Conservation (phyloP, 2,329 filamentous ascomycete genomes). For the Grosmannia penicillata region DNA sequence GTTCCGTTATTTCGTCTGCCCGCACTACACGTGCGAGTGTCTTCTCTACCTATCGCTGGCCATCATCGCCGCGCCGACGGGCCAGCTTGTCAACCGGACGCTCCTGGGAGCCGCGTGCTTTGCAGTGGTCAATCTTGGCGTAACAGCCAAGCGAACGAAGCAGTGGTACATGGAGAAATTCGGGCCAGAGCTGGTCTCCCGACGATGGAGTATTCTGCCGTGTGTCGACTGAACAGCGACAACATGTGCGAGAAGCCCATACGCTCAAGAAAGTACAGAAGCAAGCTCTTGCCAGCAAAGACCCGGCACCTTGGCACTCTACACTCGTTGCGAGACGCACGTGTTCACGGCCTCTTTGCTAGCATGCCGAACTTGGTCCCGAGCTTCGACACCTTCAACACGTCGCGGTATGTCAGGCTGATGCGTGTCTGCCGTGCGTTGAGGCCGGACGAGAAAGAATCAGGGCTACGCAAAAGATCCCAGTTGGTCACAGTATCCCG, state of each 20-base stretch:
- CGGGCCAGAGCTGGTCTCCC: constrained; percentile 44
- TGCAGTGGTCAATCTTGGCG: constrained; percentile 62
- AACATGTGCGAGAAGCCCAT: no score
- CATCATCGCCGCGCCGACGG: constrained; percentile 55
- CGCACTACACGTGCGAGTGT: constrained; percentile 87
- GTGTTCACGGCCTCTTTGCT: constrained; percentile 17
- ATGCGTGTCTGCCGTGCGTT: constrained; percentile 46
- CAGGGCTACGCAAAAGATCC: constrained; percentile 41
- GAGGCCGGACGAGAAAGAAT: constrained; percentile 31
- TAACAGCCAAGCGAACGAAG: constrained; percentile 65
- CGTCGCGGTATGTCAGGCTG: constrained; percentile 74
- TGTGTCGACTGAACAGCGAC: constrained; percentile 39
- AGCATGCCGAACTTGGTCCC: constrained; percentile 46
- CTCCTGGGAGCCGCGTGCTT: constrained; percentile 57
- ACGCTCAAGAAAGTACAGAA: no score
- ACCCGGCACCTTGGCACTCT: no score
- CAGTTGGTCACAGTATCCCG: constrained; percentile 56
- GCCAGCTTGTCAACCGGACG: constrained; percentile 54
- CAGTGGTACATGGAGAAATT: constrained; percentile 70
- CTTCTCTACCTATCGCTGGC: constrained; percentile 69
- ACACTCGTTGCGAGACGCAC: background rate
- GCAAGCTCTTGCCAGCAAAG: no score
- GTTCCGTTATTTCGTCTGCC: constrained; percentile 62
- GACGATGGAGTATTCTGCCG: constrained; percentile 66
- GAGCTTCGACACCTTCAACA: constrained; percentile 63